A percentile compares a stretch with the other conserved stretches of the same genome.
Evolutionary conservation across 371 early-diverging fungal species (phyloP).

Genomic region (Coemansia sp.): DNA sequence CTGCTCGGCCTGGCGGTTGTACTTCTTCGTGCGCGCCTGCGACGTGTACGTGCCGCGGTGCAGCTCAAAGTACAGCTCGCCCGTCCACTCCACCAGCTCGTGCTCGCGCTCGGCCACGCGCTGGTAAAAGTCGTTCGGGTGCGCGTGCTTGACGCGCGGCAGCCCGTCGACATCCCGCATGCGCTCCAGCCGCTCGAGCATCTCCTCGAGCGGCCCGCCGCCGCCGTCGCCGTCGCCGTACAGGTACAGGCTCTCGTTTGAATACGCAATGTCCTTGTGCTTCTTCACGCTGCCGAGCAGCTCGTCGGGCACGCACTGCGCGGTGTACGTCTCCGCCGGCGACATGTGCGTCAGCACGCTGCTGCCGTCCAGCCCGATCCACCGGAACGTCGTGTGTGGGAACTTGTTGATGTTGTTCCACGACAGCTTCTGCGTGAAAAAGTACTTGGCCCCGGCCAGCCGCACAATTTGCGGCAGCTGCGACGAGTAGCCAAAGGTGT

Average conservation of each 20-base stretch:
- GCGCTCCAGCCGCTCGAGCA: constrained; percentile 82
- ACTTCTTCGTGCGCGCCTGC: constrained; percentile 80
- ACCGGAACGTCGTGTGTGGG: constrained; percentile 91
- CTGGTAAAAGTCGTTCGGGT: constrained; percentile 78
- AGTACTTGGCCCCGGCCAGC: constrained; percentile 82
- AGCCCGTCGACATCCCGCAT: constrained; percentile 74
- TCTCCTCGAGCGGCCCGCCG: constrained; percentile 84
- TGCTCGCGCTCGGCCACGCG: constrained; percentile 64
- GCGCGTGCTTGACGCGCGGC: constrained; percentile 71
- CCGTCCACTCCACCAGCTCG: constrained; percentile 82
- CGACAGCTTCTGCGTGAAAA: constrained; percentile 96
- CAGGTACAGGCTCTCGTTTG: constrained; percentile 79
- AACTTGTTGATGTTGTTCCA: constrained; percentile 99
- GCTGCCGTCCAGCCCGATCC: constrained; percentile 75
- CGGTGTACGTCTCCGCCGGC: constrained; percentile 80
- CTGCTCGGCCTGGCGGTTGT: constrained; percentile 83
- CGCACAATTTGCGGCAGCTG: constrained; percentile 91
- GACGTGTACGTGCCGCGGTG: constrained; percentile 97
- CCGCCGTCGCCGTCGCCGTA: constrained; percentile 98
- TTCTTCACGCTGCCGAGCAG: constrained; percentile 66
- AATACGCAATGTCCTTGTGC: constrained; percentile 78
- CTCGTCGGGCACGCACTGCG: constrained; percentile 61
- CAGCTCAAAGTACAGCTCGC: constrained; percentile 95
- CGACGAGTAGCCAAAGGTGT: constrained; percentile 77
- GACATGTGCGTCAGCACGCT: constrained; percentile 79